Conservation (phyloP, 1,139 yeast genomes). For the Diutina siamensis region DNA sequence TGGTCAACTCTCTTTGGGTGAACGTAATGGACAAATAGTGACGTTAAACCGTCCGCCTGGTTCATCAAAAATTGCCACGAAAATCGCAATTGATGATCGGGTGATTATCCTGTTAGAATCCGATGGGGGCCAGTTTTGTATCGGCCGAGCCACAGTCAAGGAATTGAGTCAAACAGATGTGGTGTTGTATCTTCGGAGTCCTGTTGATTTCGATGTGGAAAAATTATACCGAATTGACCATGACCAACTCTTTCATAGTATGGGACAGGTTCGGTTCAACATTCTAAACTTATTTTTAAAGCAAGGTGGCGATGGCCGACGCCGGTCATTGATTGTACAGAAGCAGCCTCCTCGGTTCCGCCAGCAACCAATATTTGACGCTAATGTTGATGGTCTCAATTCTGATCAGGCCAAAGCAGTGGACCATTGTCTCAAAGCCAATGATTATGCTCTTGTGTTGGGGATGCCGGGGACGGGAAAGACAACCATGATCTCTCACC, state of each 20-base stretch:
- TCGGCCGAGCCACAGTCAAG: neutral
- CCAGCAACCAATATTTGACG: conserved; percentile 9
- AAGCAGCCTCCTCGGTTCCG: conserved; percentile 27
- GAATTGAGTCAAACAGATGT: neutral
- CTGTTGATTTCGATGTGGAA: neutral
- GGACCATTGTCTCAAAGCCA: conserved; percentile 46
- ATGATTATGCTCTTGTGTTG: conserved; percentile 68
- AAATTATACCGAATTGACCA: conserved; percentile 58
- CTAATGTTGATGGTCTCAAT: conserved; percentile 29
- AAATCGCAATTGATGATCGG: neutral
- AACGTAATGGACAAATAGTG: neutral
- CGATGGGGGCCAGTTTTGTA: neutral
- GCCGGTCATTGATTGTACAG: conserved; percentile 57
- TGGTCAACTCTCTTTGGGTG: conserved; percentile 16
- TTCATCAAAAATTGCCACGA: neutral
- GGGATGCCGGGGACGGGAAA: conserved; percentile 99
- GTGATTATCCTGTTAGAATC: conserved; percentile 1
- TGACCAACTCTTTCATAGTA: conserved; percentile 66
- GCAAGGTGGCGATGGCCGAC: conserved; percentile 35
- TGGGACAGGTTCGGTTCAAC: conserved; percentile 69
- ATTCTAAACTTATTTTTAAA: conserved; percentile 52
- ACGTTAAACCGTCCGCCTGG: neutral
- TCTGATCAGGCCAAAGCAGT: conserved; percentile 63
- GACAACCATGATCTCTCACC: conserved; percentile 78
- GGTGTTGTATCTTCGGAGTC: neutral